A percentile compares a stretch with the other conserved stretches of the same genome.
Conservation (phyloP, 805 yeast species). For the Yamadazyma paraphyllophila region DNA sequence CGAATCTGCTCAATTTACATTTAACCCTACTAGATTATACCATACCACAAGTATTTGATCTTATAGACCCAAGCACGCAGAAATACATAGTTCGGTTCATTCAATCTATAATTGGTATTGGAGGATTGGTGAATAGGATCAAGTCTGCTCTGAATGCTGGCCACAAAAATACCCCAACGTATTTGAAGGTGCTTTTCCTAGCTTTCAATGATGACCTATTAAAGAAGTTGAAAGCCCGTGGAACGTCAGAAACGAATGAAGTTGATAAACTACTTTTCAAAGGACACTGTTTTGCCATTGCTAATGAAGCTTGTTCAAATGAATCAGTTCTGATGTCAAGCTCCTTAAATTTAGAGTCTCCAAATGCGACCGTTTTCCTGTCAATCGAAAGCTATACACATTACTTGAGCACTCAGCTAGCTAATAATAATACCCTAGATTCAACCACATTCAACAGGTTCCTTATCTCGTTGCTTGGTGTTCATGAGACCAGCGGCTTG, state of each 20-base stretch:
- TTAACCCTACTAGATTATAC: conserved; percentile 29
- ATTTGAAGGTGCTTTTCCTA: conserved; percentile 4
- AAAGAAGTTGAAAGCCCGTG: neutral
- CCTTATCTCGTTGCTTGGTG: conserved; percentile 20
- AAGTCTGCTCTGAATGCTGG: neutral
- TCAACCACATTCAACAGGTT: conserved; percentile 12
- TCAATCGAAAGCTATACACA: conserved; percentile 7
- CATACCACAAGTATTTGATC: conserved; percentile 29
- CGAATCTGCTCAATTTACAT: conserved; percentile 4
- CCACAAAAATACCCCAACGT: neutral
- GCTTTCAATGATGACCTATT: conserved; percentile 9
- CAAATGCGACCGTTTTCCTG: neutral
- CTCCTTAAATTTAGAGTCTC: no score
- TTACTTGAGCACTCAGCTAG: conserved; percentile 8
- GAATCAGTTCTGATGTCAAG: no score
- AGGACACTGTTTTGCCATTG: conserved; percentile 26
- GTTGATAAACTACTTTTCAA: conserved; percentile 38
- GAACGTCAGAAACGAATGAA: conserved; percentile 22
- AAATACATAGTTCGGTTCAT: conserved; percentile 14
- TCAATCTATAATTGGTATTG: conserved; percentile 28
- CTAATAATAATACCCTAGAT: neutral
- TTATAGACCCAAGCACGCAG: conserved; percentile 15
- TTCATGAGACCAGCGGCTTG: conserved; percentile 16
- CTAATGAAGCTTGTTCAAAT: conserved; percentile 20
- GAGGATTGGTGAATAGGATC: conserved; percentile 26